Evolutionary conservation across 768 basidiomycete species (phyloP).

Genomic region (Fomitopsis pulvina): DNA sequence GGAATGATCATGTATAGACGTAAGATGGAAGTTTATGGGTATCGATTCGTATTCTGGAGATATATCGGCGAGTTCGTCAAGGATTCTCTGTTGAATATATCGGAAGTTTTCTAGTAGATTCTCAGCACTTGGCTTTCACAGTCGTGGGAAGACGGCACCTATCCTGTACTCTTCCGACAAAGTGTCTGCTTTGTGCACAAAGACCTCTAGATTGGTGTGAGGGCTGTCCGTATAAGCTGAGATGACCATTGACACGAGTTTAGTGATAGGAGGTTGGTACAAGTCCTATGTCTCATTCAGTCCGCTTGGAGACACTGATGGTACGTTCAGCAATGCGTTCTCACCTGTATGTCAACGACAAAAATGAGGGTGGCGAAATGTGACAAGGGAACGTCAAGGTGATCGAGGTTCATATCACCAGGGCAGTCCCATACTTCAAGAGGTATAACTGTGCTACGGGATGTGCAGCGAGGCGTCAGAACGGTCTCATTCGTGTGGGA

Average conservation of each 20-base stretch:
- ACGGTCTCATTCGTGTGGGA: constrained; percentile 3
- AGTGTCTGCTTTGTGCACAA: constrained; percentile 93
- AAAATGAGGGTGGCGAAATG: constrained; percentile 85
- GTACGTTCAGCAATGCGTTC: constrained; percentile 17
- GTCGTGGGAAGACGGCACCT: constrained; percentile 38
- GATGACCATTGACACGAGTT: constrained; percentile 75
- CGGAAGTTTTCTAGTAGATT: constrained; percentile 70
- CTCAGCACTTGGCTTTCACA: background rate
- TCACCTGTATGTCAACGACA: constrained; percentile 90
- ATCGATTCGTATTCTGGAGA: constrained; percentile 67
- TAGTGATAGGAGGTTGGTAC: constrained; percentile 78
- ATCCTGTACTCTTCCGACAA: constrained; percentile 88
- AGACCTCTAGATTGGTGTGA: constrained; percentile 77
- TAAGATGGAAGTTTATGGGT: constrained; percentile 82
- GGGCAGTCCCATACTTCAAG: constrained; percentile 97
- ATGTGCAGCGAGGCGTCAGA: constrained; percentile 4
- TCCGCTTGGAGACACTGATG: background rate
- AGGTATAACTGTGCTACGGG: constrained; percentile 87
- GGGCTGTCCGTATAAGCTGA: constrained; percentile 73
- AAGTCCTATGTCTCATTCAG: constrained; percentile 47
- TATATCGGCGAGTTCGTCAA: constrained; percentile 75
- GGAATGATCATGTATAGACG: constrained; percentile 89
- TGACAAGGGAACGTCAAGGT: constrained; percentile 67
- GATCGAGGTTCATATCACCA: constrained; percentile 73
- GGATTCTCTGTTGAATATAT: constrained; percentile 82